Evolutionary conservation across 23 red algal genomes (phyloP).

Genomic region (Gracilaria gracilis): DNA sequence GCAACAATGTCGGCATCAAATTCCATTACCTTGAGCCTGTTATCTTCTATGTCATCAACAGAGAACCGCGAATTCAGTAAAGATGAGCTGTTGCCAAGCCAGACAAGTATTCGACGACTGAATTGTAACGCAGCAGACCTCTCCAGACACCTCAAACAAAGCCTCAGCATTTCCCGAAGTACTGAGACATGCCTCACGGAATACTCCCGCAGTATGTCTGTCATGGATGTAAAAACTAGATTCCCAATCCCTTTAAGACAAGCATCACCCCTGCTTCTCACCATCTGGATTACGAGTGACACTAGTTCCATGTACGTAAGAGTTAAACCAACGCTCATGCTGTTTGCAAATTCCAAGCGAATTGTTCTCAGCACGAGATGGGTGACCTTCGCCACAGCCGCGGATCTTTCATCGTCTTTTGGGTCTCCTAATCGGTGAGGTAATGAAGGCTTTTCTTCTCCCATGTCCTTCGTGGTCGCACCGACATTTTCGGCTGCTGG

Average conservation of each 20-base stretch:
- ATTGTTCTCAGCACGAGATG: slow-evolving; percentile 16
- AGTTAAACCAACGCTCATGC: slow-evolving; percentile 62
- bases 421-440: not conserved
- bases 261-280: not conserved
- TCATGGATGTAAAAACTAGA: slow-evolving; percentile 26
- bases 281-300: not conserved
- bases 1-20: slow-evolving; percentile 69
- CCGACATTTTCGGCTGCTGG: not conserved
- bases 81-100: slow-evolving; percentile 47
- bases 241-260: not conserved
- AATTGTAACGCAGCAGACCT: slow-evolving; percentile 24
- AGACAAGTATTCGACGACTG: not conserved
- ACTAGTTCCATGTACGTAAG: slow-evolving; percentile 57
- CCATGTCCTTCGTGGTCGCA: not conserved
- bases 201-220: slow-evolving; percentile 49
- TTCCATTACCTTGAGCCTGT: slow-evolving; percentile 21
- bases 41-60: slow-evolving; percentile 6
- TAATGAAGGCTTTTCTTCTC: not conserved
- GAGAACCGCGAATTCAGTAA: slow-evolving; percentile 41
- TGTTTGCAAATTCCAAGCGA: slow-evolving; percentile 52
- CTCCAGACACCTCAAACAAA: slow-evolving; percentile 31
- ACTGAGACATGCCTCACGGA: slow-evolving; percentile 55
- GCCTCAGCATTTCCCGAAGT: slow-evolving; percentile 46
- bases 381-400: not conserved
- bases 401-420: not conserved